Evolutionary conservation across 2,329 filamentous ascomycete genomes (phyloP).

Genomic region (Fusarium anguioides): DNA sequence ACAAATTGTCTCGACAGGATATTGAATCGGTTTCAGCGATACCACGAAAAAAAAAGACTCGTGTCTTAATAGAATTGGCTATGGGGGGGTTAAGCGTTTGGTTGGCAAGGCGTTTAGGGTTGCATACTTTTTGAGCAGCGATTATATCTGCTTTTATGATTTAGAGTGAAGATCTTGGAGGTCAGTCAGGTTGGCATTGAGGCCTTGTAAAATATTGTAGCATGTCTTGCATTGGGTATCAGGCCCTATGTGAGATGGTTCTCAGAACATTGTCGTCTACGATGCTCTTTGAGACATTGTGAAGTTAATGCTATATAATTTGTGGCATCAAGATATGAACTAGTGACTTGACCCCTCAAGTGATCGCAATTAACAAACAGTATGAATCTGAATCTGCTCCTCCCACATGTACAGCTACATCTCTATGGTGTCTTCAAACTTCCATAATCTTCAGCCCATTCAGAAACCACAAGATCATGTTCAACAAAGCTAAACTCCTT

Average conservation of each 20-base stretch:
- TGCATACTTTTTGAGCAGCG: constrained; percentile 19
- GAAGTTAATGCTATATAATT: not conserved
- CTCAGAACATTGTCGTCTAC: not conserved
- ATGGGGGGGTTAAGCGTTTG: constrained; percentile 1
- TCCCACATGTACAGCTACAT: not conserved
- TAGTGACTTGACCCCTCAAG: not conserved
- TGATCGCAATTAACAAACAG: no score
- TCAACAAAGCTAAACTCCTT: not conserved
- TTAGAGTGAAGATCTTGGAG: not conserved
- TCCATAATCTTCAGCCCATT: not conserved
- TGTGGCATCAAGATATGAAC: not conserved
- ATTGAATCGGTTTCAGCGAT: constrained; percentile 9
- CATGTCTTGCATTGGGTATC: not conserved
- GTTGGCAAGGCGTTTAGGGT: constrained; percentile 6
- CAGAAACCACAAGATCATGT: not conserved
- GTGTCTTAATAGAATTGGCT: not conserved
- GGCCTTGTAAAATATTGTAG: constrained; percentile 15
- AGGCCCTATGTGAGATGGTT: not conserved
- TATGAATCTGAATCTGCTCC: no score
- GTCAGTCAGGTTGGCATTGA: not conserved
- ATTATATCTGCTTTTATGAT: constrained; percentile 1
- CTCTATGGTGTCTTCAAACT: not conserved
- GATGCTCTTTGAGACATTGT: not conserved
- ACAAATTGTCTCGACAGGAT: constrained; percentile 15
- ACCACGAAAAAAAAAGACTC: not conserved